Evolutionary conservation across 2,329 filamentous ascomycete genomes (phyloP).

Genomic region (Pseudofabraea citricarpa): DNA sequence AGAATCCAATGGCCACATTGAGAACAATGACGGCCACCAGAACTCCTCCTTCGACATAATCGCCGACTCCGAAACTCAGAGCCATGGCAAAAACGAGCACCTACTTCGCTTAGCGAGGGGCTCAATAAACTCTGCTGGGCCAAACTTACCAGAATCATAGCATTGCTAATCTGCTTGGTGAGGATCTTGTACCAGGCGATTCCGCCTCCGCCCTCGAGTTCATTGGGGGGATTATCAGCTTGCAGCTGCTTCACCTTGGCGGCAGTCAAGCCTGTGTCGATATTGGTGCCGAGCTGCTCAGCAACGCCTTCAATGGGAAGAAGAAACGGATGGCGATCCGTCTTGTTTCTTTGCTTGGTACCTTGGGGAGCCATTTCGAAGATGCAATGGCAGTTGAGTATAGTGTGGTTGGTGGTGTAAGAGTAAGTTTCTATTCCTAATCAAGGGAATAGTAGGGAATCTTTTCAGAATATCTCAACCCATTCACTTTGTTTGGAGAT

Average conservation of each 20-base stretch:
- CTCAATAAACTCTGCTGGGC: background rate
- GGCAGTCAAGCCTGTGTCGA: constrained; percentile 62
- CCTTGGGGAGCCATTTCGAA: constrained; percentile 14
- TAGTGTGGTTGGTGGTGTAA: no score
- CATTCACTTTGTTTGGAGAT: background rate
- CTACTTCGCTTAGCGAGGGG: constrained; percentile 35
- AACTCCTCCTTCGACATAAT: constrained; percentile 54
- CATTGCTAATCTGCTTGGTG: constrained; percentile 68
- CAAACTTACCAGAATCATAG: constrained; percentile 63
- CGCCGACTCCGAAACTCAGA: constrained; percentile 43
- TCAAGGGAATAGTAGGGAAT: constrained; percentile 28
- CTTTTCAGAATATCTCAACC: background rate
- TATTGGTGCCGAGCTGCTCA: constrained; percentile 54
- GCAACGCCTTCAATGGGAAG: constrained; percentile 59
- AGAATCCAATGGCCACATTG: constrained; percentile 53
- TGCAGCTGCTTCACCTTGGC: constrained; percentile 54
- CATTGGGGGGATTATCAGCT: constrained; percentile 60
- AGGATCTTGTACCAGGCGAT: constrained; percentile 70
- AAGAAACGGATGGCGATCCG: constrained; percentile 52
- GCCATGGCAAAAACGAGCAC: constrained; percentile 31
- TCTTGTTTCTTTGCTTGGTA: constrained; percentile 1
- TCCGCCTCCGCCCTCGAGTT: constrained; percentile 62
- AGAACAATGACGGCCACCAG: constrained; percentile 53
- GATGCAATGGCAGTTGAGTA: no score
- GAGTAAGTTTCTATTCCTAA: constrained; percentile 19